These are phyloP conservation scores for Komagataea norvegica DNA, from an alignment of 1,139 yeast species.

Conservation along the genomic window DNA sequence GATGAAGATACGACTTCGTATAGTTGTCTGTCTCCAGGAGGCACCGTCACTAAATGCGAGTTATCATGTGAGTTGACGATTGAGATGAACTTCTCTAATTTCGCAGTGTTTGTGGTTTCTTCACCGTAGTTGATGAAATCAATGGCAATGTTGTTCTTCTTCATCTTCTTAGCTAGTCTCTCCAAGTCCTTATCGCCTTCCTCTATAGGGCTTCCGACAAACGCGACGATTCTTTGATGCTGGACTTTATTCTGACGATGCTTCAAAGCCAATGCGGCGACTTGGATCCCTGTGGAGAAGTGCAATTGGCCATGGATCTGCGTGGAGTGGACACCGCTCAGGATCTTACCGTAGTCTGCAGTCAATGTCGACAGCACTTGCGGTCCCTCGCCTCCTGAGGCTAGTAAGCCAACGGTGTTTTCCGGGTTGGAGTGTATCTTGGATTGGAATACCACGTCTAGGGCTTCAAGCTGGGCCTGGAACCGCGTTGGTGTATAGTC, in stretches of 20 bases:
- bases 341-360: constrained; percentile 78
- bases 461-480: constrained; percentile 92
- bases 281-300: constrained; percentile 82
- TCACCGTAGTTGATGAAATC: constrained; percentile 94
- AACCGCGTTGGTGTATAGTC: constrained; percentile 87
- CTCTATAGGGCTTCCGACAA: constrained; percentile 81
- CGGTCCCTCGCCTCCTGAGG: constrained; percentile 84
- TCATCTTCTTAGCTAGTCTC: constrained; percentile 85
- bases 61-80: constrained; percentile 73
- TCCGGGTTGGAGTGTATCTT: constrained; percentile 90
- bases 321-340: constrained; percentile 84
- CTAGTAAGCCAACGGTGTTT: constrained; percentile 84
- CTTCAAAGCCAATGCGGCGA: constrained; percentile 93
- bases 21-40: constrained; percentile 80
- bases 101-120: constrained; percentile 68
- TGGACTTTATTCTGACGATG: constrained; percentile 95
- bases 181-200: constrained; percentile 72
- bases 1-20: constrained; percentile 72
- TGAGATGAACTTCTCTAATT: constrained; percentile 77
- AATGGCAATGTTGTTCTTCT: constrained; percentile 86
- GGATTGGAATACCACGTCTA: constrained; percentile 79
- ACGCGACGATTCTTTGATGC: constrained; percentile 82
- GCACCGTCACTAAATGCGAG: constrained; percentile 79
- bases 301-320: constrained; percentile 67
- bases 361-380: constrained; percentile 86